Evolutionary conservation across 345 rosid species (phyloP), one percentile per base, ranked within the genome.

Genomic region (Eucalyptus marginata): DNA sequence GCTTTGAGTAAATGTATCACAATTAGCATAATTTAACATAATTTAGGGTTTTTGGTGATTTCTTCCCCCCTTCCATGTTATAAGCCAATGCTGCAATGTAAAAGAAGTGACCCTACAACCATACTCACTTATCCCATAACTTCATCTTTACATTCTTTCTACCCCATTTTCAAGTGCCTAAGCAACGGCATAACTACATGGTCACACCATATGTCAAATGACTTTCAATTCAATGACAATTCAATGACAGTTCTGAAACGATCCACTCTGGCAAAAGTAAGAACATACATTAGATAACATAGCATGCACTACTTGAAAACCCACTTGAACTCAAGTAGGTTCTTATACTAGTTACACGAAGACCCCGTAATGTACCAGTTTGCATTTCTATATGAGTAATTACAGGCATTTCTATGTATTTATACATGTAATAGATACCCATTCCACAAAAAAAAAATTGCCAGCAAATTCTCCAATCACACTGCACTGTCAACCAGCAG

Each of bases 401-500:
- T 3, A 76, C 84, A 6, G 47, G 47, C 84, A 76, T 20, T 76
- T 76, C 84, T 76, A 76, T 76, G 47, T 40, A 40, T 20, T 36
- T 76, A 43, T 40, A 20, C 84, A 40, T 44, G 47, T 20, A 76
- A 40, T 76, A 76, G 44, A 20, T 40, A 76, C 29, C 84, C 84
- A 76, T 40, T 76, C 43, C 47, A 40, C 81, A 18, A 36, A 36
- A 18, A 36, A 18, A 76, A 52, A 52, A 36, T 12, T 36, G 83
- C 83, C 12, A 24, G 25, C 47, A 76, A 36, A 20, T 6, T 76
- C 84, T 76, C 16, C 84, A 43, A 20, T 40, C 84, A 76, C 47
- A 76, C 66, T 18, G 90, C 86, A 87, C 31, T 31, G 79, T 92
- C 91, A 80, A 90, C 87, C 54, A 95, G 66, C 93, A 96, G 91